These are phyloP conservation scores for Boechera stricta DNA, from an alignment of 345 rosid genomes.

Conservation along the genomic window DNA sequence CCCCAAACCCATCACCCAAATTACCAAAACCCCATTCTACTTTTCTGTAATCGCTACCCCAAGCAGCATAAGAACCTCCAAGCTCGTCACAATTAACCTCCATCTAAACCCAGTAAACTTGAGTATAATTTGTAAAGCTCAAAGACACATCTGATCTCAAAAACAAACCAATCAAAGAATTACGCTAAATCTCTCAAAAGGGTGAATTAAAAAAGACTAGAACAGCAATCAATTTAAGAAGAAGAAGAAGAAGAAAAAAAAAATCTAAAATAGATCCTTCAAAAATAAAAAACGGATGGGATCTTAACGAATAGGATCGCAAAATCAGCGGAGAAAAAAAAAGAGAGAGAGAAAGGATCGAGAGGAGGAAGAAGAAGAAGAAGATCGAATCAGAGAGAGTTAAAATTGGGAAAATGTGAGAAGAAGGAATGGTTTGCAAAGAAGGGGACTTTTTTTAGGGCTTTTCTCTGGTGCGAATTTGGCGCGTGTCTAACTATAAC, in stretches of 20 bases:
- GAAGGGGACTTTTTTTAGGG: constrained; percentile 7
- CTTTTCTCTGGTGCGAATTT: neutral
- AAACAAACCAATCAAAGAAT: neutral
- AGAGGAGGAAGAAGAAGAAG: constrained; percentile 25
- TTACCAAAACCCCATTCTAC: neutral
- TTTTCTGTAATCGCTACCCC: constrained; percentile 8
- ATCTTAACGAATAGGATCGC: constrained; percentile 30
- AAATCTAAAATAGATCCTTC: too few species aligned
- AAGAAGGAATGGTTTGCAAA: neutral
- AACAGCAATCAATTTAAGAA: too few species aligned
- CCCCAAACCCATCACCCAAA: neutral
- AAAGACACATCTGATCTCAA: too few species aligned
- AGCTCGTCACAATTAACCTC: constrained; percentile 22
- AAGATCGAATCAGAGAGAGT: constrained; percentile 23
- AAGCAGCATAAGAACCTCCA: constrained; percentile 14
- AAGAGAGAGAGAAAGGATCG: constrained; percentile 7
- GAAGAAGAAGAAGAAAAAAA: too few species aligned
- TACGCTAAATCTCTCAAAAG: too few species aligned
- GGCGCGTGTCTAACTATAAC: constrained; percentile 45
- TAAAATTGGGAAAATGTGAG: neutral
- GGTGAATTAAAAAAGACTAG: too few species aligned
- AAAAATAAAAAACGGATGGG: constrained; percentile 3
- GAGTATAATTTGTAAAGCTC: neutral
- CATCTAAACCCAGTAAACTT: constrained; percentile 1
- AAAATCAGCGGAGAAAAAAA: neutral